Base-by-base conservation (phyloP, 345 rosid species). In the Clausena lansium region DNA sequence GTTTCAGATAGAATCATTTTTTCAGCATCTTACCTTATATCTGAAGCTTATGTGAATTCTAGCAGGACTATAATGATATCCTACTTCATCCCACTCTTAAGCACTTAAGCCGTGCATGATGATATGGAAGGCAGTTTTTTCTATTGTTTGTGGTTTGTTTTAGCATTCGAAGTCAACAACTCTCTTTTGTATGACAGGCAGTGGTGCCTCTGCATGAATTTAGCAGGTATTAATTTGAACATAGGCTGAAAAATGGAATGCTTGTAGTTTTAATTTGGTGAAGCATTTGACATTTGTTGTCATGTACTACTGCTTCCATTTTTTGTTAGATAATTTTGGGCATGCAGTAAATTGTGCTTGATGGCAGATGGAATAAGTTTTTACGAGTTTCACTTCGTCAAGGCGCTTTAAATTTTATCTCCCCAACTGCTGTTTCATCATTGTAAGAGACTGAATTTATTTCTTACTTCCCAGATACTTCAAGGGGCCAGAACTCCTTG, bases 401-500 rank as follows among this genome's bases (percentile, higher is more conserved):
- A 55, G 57, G 57, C 1, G 27, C 35, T 66, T 58, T 27, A 30
- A 60, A 33, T 69, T 62, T 62, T 45, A 32, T 63, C 17, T 41
- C 32, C 47, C 14, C 28, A 39, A 63, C 45, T 57, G 62, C 59
- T 71, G 77, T 64, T 77, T 71, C n/a, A 50, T 25, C 74, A 58
- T 66, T 73, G 38, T 20, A 9, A 50, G 20, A 14, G 54, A 60
- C 73, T 70, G 25, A 59, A 73, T 74, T 55, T 59, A 52, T 79
- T 77, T 45, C 60, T 55, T 77, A 67, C 47, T 82, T 62, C 70
- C 35, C 80, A 91, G 98, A 81, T 92, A 94, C 87, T 96, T 92
- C 64, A 96, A 96, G 85, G 99, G 99, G 41, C 99, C 99, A 0
- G 99, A 96, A 77, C 97, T 96, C 82, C 88, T 94, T 3, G 97